Evolutionary conservation across 345 rosid species (phyloP), one percentile per base, ranked within the genome.

Genomic region (Ceriops tagal): DNA sequence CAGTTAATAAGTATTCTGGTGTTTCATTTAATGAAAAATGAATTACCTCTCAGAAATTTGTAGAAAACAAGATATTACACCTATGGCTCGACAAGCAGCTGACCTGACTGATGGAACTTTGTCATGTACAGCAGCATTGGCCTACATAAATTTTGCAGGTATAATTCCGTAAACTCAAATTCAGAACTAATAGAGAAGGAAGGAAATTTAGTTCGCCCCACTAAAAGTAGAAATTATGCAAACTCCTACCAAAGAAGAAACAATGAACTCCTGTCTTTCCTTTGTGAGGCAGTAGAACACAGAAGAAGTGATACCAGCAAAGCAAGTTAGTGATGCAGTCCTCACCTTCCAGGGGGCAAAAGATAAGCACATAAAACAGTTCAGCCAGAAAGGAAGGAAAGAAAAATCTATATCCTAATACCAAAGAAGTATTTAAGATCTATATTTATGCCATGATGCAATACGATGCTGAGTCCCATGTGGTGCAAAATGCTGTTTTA

Each of bases 71-170:
- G 91, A 86, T 64, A 88, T 70, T 56, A 93, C 97, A 59, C 98
- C 97, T 75, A 93, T 88, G 72, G 92, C 98, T 77, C 96, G 95
- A 83, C 98, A 93, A 77, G 96, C 89, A 76, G 97, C 97, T 72
- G 95, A 88, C 81, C 91, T 81, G 58, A 93, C 95, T n/a, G 90
- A 81, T 73, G 98, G 88, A 71, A 83, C 82, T 60, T 71, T 81
- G 73, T 93, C 97, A 75, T 80, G 69, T 62, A 77, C 71, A 65
- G 95, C 96, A 71, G 95, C 88, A 78, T 64, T 74, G 59, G 87
- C 78, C 97, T 93, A 67, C 47, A 77, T 68, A 69, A 49, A 26
- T 49, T 77, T 75, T 49, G 27, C 22, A 81, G 46, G 64, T 62
- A 58, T 66, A 56, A 67, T 79, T 39, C 49, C 34, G 61, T 57